Conservation (phyloP, 1,284 basidiomycete species). For the Thelephora terrestris region DNA sequence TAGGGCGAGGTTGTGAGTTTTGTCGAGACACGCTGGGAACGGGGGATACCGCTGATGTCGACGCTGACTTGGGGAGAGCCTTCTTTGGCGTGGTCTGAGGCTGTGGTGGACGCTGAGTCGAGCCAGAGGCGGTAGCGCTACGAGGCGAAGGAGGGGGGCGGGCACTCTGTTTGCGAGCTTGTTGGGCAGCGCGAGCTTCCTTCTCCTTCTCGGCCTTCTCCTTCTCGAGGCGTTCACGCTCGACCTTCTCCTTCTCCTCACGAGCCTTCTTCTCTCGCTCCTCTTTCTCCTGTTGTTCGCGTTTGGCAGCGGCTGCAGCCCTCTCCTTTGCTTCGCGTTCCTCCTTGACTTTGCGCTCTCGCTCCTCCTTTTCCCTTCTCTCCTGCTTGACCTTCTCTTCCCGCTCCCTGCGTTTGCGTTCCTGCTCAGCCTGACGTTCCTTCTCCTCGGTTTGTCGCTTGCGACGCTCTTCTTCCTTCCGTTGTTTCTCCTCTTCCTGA, state of each 20-base stretch:
- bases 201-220: slow-evolving; percentile 37
- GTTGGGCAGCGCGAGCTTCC: slow-evolving; percentile 24
- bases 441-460: slow-evolving; percentile 64
- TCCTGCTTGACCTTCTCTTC: slow-evolving; percentile 59
- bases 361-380: slow-evolving; percentile 55
- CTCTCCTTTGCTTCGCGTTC: slow-evolving; percentile 52
- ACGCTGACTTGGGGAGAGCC: slow-evolving; percentile 33
- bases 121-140: slow-evolving; percentile 37
- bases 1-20: slow-evolving; percentile 21
- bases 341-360: slow-evolving; percentile 45
- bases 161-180: slow-evolving; percentile 23
- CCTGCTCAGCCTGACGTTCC: slow-evolving; percentile 54
- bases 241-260: slow-evolving; percentile 33
- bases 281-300: slow-evolving; percentile 47
- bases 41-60: slow-evolving; percentile 15
- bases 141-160: slow-evolving; percentile 42
- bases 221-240: slow-evolving; percentile 22
- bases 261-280: slow-evolving; percentile 49
- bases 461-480: slow-evolving; percentile 71
- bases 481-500: slow-evolving; percentile 69
- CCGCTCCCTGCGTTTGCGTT: slow-evolving; percentile 48
- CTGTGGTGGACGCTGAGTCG: slow-evolving; percentile 32
- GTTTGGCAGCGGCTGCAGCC: slow-evolving; percentile 33
- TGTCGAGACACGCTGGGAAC: slow-evolving; percentile 19
- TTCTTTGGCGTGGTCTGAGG: slow-evolving; percentile 40